Base-by-base conservation (phyloP, 2,329 filamentous ascomycete species). In the Cercospora zeina region DNA sequence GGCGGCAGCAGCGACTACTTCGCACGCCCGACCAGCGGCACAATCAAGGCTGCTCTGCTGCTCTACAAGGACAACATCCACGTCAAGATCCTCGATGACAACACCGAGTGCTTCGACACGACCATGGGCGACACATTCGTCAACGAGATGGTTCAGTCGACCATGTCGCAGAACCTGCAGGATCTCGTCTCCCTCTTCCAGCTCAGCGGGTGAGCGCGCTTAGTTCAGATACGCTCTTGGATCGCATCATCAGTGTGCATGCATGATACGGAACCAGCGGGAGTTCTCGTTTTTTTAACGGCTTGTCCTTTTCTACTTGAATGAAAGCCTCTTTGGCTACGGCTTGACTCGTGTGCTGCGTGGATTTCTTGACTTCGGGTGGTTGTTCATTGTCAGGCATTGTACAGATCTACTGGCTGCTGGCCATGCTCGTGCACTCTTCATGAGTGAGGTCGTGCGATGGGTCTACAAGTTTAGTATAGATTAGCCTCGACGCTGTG, bases 1-100 rank as follows among this genome's bases (percentile, higher is more conserved):
- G 87, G 84, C 34, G 88, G 89, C 57, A 85, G 86, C 72, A 86
- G 84, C 31, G 85, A 92, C 75, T 93, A 87, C 78, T 89, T 93
- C 74, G 77, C 80, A 45, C 86, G 90, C 31, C 90, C 90, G 2
- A 79, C 79, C 24, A 77, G 80, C 53, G 75, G 74, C 37, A 82
- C 79, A 65, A 82, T 89, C 72, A 90, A 87, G 76, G 81, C 86
- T 61, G 88, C 86, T 54, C 81, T 87, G 45, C 78, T 90, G 58
- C 85, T 90, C 70, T 79, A 83, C 67, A 77, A 80, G 54, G 75
- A 76, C 56, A 81, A 78, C 54, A 81, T 87, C 57, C 80, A 82
- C 65, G 83, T 89, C 73, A 84, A 85, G 77, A 71, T 79, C 51
- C 69, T 80, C 54, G 73, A 77, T 53, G 71, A 76, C 65, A 67